Conservation (phyloP, 805 yeast genomes). For the Yarrowia hollandica region DNA sequence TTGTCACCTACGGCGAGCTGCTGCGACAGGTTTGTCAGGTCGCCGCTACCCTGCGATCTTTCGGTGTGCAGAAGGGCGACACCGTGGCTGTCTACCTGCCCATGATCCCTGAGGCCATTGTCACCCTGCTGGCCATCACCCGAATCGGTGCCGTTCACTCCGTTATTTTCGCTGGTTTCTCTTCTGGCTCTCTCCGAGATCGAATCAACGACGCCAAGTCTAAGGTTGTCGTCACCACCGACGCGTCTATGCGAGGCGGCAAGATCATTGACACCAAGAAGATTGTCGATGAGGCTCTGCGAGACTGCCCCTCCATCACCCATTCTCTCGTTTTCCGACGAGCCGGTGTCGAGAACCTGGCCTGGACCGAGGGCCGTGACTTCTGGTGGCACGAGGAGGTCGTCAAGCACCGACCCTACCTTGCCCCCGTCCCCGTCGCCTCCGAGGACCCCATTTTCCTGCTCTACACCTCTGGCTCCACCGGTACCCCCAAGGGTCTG, state of each 20-base stretch:
- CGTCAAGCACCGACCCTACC: slow-evolving; percentile 76
- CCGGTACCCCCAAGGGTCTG: slow-evolving; percentile 98
- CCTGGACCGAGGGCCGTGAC: slow-evolving; percentile 79
- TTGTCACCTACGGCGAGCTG: slow-evolving; percentile 82
- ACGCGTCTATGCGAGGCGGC: slow-evolving; percentile 95
- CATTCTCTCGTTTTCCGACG: slow-evolving; percentile 86
- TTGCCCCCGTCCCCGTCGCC: slow-evolving; percentile 82
- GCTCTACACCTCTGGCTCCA: slow-evolving; percentile 96
- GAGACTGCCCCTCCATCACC: slow-evolving; percentile 65
- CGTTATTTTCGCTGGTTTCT: slow-evolving; percentile 95
- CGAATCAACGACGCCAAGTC: slow-evolving; percentile 86
- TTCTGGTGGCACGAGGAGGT: slow-evolving; percentile 94
- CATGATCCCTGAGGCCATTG: slow-evolving; percentile 95
- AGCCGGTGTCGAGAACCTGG: slow-evolving; percentile 69
- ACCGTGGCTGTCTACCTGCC: slow-evolving; percentile 96
- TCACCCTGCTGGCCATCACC: slow-evolving; percentile 89
- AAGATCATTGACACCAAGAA: slow-evolving; percentile 88
- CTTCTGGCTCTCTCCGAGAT: slow-evolving; percentile 88
- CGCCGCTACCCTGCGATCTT: slow-evolving; percentile 76
- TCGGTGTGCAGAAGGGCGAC: slow-evolving; percentile 94
- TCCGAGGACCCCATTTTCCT: slow-evolving; percentile 94
- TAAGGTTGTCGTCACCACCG: slow-evolving; percentile 86
- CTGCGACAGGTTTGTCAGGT: slow-evolving; percentile 80
- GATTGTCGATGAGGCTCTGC: slow-evolving; percentile 92
- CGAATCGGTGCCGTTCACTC: slow-evolving; percentile 96